Base-by-base conservation (phyloP, 495 filamentous ascomycete genomes). In the Penicillium flavigenum region DNA sequence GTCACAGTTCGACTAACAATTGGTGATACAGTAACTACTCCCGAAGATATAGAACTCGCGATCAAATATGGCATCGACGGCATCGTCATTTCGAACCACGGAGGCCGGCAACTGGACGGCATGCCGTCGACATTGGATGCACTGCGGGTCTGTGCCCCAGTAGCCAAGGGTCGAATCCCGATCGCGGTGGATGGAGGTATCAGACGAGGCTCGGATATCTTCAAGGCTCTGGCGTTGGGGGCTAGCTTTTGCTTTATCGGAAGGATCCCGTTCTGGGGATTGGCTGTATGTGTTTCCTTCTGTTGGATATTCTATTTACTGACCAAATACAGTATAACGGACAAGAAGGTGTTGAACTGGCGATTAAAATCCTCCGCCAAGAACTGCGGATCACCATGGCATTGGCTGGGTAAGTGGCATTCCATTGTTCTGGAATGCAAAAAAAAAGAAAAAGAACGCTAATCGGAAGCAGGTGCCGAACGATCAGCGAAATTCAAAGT, bases 21-120 rank as follows among this genome's bases (percentile, higher is more conserved):
- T 39, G 16, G 36, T 41, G 29, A 42, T 46, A 64, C 61, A 63
- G 89, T 96, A 32, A 89, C 89, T 76, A 79, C 88, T 17, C 70
- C 71, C 1, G 76, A 96, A 67, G 92, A 97, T 66, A 91, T 95
- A 29, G 70, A 94, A 58, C 80, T 79, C 26, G 92, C 93, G 22
- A 80, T 91, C 62, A 85, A 92, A 58, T 66, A 72, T 48, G 89
- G 88, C 47, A 84, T 94, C 14, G 86, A 94, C 63, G 92, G 91
- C 56, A 86, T 97, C 31, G 87, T 97, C 17, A 80, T 97, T 29
- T 94, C 89, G 31, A 97, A 96, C 75, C 92, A 97, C 75, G 92
- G 93, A 38, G 92, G 92, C 7, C 81, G 92, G 12, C 92, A 97
- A 74, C 88, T 97, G 41, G 92, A 97, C 60, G 91, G 91, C 60